A percentile compares a stretch with the other conserved stretches of the same genome.
These are phyloP conservation scores for Leishmania gerbilli DNA, from an alignment of 208 protist species.

Conservation along the genomic window DNA sequence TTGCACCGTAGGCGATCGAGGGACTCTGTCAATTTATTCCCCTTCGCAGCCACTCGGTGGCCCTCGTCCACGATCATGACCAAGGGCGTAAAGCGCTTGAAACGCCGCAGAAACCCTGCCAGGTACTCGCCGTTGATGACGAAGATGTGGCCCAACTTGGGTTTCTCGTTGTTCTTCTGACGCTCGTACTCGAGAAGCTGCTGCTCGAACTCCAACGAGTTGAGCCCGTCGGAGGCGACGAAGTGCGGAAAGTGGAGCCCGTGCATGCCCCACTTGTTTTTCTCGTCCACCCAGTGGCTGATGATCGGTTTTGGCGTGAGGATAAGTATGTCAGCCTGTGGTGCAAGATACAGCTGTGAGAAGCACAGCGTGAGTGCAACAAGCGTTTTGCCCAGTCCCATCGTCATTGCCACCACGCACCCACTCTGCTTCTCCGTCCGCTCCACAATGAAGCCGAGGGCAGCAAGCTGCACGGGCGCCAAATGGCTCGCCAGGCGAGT, in stretches of 20 bases:
- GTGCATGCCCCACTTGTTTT: conserved; percentile 68
- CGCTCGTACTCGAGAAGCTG: conserved; percentile 54
- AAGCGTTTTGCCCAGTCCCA: conserved; percentile 92
- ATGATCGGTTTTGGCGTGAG: conserved; percentile 84
- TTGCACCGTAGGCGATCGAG: conserved; percentile 56
- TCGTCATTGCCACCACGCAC: conserved; percentile 84
- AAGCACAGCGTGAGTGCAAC: conserved; percentile 79
- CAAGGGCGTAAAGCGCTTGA: conserved; percentile 54
- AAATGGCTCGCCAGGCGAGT: conserved; percentile 44
- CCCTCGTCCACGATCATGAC: conserved; percentile 90
- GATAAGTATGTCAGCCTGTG: conserved; percentile 71
- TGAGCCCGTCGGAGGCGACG: conserved; percentile 56
- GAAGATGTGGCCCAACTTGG: conserved; percentile 63
- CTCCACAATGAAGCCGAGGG: conserved; percentile 74
- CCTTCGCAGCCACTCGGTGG: conserved; percentile 72
- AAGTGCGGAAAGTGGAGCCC: conserved; percentile 69
- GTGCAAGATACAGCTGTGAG: conserved; percentile 54
- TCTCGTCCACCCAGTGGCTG: conserved; percentile 71
- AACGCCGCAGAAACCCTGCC: conserved; percentile 45
- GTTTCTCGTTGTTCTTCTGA: conserved; percentile 28
- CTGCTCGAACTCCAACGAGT: conserved; percentile 47
- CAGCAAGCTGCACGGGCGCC: conserved; percentile 69
- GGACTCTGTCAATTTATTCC: conserved; percentile 58
- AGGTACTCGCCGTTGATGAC: conserved; percentile 82
- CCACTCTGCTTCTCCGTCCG: conserved; percentile 61